Base-by-base conservation (phyloP, 805 yeast species). In the Komagataella pseudopastoris region DNA sequence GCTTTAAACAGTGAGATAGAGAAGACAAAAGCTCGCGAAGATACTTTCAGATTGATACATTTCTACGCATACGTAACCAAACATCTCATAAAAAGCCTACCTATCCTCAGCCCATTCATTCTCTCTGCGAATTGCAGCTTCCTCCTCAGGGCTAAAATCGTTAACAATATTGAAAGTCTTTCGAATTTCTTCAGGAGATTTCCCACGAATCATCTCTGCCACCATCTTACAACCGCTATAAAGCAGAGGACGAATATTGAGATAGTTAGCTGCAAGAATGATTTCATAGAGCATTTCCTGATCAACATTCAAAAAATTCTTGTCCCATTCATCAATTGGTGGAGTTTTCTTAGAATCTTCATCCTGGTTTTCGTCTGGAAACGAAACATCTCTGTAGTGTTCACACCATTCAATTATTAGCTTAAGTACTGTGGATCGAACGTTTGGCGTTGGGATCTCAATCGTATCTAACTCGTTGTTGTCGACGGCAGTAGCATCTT, bases 351-450 rank as follows among this genome's bases (percentile, higher is more conserved):
- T 81, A 22, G 87, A 78, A 58, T 88, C 95, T 51, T 85, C 90
- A 56, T 88, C 96, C 53, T 80, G 88, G 51, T 83, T 90, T 49
- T 77, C 81, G 55, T 82, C 88, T 17, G 87, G 86, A 67, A 83
- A 83, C 17, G 72, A 73, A 7, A 85, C 77, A 63, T 87, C 89
- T 65, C 83, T 85, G 72, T 91, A 96, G 65, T 91, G 93, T 62
- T 87, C 95, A 60, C 96, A 89, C 95, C 96, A 91, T 64, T 91
- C 96, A 51, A 91, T 73, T n/a, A 91, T 91, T 63, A 89, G 88
- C 65, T 85, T 80, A 68, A 91, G 74, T 18, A 91, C 96, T 16
- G 85, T 81, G 7, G 95, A 85, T 57, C 91, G 75, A 44, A 89
- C 96, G 61, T 88, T 89, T 45, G 96, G 96, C 10, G 89, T 80